Base-by-base conservation (phyloP, 1,284 basidiomycete genomes). In the Ustilago hordei region DNA sequence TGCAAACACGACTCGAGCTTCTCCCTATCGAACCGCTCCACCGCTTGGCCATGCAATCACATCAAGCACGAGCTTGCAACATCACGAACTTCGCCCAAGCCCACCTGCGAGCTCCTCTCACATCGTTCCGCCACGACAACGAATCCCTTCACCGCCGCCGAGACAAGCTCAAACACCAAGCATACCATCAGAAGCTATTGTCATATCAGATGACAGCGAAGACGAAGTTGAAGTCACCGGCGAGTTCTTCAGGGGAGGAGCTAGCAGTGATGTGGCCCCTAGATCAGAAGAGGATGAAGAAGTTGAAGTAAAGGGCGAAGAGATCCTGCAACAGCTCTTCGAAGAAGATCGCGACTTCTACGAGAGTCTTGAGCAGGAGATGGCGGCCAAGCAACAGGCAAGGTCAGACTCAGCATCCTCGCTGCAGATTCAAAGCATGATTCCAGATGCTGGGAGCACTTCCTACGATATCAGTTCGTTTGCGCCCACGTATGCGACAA, bases 181-280 rank as follows among this genome's bases (percentile, higher is more conserved):
- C 39, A 13, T 55, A 0, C 53, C 63, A 7, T 50, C 67, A 15
- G 73, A 75, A 15, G 59, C 70, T 23, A 75, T 75, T 19, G 55
- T 64, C 23, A n/a, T 75, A 11, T 75, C 73, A 0, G 70, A 69
- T 1, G 73, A 75, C 38, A 60, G 55, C 54, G 68, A 69, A 23
- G 43, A 67, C 5, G 52, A 60, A 3, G 39, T 53, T 9, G 60
- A 66, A n/a, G n/a, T 48, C 34, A n/a, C n/a, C 38, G 36, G 38
- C 56, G 60, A 47, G 3, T 23, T 8, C 17, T 34, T 38, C 48
- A 39, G 53, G 19, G 17, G 47, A 34, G 47, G 43, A 6, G 15
- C 32, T 9, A 53, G 52, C 32, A 52, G 50, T 32, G 57, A 52
- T 19, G 17, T 11, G 8, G 17, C 41, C 6, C 12, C 13, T 11